These are phyloP conservation scores for Chionographis japonica DNA, from an alignment of 106 monocot genomes.

Conservation along the genomic window DNA sequence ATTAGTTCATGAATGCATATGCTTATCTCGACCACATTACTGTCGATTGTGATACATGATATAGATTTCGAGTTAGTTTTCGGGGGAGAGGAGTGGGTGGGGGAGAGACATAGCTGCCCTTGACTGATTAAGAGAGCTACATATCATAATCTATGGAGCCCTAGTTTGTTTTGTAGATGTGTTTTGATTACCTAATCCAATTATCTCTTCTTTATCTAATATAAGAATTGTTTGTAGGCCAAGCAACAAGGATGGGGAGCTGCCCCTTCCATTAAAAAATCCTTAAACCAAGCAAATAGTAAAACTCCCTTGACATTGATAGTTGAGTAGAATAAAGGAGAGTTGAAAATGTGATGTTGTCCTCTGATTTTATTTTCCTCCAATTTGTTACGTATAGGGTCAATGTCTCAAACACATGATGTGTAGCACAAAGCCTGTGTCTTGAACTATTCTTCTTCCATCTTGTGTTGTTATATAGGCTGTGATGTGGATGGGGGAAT, in stretches of 20 bases:
- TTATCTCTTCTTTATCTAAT: neutral
- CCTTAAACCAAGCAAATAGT: neutral
- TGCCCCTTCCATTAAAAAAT: neutral
- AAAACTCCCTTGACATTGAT: neutral
- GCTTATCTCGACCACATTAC: neutral
- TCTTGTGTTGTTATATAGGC: neutral
- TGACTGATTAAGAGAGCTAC: neutral
- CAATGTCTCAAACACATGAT: neutral
- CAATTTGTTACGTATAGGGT: slow-evolving; percentile 5
- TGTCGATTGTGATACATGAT: neutral
- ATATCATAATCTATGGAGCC: neutral
- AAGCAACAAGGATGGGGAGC: neutral
- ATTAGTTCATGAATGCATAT: too few relatives aligned
- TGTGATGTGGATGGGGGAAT: neutral
- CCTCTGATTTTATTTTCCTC: neutral
- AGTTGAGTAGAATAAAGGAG: slow-evolving; percentile 2
- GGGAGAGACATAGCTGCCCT: neutral
- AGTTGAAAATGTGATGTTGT: slow-evolving; percentile 12
- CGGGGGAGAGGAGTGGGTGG: slow-evolving; percentile 4
- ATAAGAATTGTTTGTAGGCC: neutral
- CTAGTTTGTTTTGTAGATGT: neutral
- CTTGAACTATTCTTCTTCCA: neutral
- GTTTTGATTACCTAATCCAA: slow-evolving; percentile 11
- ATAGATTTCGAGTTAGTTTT: neutral
- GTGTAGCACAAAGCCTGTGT: neutral